These are phyloP conservation scores for Cryptococcus sp. DNA, from an alignment of 1,284 basidiomycete genomes.

Conservation along the genomic window DNA sequence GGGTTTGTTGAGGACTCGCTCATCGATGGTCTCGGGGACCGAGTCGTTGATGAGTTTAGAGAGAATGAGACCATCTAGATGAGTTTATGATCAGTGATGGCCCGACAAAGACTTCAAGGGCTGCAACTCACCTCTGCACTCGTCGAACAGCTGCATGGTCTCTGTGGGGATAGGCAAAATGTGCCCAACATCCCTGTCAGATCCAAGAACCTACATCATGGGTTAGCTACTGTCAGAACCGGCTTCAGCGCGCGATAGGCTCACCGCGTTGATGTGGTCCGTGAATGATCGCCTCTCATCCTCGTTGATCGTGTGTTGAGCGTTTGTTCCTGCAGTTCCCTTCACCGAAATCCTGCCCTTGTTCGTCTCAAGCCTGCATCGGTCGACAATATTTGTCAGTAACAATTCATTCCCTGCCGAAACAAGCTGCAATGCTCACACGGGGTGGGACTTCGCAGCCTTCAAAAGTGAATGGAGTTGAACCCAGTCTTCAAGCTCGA, in stretches of 20 bases:
- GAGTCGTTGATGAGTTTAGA: slow-evolving; percentile 99
- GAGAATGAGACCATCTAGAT: slow-evolving; percentile 80
- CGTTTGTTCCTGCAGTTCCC: slow-evolving; percentile 85
- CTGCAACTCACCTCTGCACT: slow-evolving; percentile 61
- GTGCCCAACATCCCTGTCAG: slow-evolving; percentile 77
- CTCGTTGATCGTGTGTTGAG: slow-evolving; percentile 97
- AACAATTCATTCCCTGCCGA: too few relatives aligned
- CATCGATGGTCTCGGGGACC: slow-evolving; percentile 97
- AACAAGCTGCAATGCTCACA: slow-evolving; percentile 25
- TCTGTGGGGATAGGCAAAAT: slow-evolving; percentile 92
- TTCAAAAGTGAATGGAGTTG: slow-evolving; percentile 52
- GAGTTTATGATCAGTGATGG: not conserved
- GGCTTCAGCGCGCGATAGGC: slow-evolving; percentile 21
- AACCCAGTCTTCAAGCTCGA: slow-evolving; percentile 98
- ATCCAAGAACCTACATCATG: slow-evolving; percentile 72
- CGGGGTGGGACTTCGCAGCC: slow-evolving; percentile 36
- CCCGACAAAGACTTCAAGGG: not conserved
- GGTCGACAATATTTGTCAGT: slow-evolving; percentile 20
- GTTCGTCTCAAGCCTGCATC: slow-evolving; percentile 63
- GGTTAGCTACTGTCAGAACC: not conserved
- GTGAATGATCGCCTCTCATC: slow-evolving; percentile 96
- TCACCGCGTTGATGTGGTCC: slow-evolving; percentile 89
- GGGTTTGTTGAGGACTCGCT: slow-evolving; percentile 92
- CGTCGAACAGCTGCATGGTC: slow-evolving; percentile 98
- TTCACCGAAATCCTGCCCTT: slow-evolving; percentile 90